Conservation (phyloP, 2,329 filamentous ascomycete species). For the Fusarium clavum region DNA sequence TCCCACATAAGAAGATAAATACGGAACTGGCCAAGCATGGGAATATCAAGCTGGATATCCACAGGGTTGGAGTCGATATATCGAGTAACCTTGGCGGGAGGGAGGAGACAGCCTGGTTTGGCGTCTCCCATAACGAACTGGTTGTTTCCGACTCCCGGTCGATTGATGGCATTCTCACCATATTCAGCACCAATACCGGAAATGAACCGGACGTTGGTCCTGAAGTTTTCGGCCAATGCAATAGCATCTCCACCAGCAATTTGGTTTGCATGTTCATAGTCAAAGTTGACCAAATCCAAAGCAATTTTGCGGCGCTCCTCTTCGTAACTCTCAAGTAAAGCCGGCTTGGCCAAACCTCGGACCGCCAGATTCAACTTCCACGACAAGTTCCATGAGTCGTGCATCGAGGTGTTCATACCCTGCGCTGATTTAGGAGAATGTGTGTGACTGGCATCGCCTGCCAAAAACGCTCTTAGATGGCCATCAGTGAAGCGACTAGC, state of each 20-base stretch:
- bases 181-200: conserved; percentile 77
- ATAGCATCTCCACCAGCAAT: conserved; percentile 71
- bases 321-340: conserved; percentile 70
- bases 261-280: conserved; percentile 67
- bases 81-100: conserved; percentile 77
- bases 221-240: conserved; percentile 75
- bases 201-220: conserved; percentile 78
- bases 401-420: conserved; percentile 72
- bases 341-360: conserved; percentile 65
- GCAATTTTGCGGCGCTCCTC: conserved; percentile 72
- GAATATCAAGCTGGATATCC: conserved; percentile 81
- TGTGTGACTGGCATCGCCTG: conserved; percentile 77
- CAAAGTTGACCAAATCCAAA: conserved; percentile 69
- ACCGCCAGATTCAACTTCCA: conserved; percentile 66
- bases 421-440: conserved; percentile 79
- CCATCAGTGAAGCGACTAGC: conserved; percentile 76
- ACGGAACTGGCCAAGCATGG: conserved; percentile 80
- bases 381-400: conserved; percentile 71
- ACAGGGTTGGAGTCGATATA: conserved; percentile 84
- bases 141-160: conserved; percentile 50
- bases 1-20: conserved; percentile 78
- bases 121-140: conserved; percentile 60
- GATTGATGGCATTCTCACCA: conserved; percentile 63
- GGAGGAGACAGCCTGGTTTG: conserved; percentile 66
- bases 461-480: conserved; percentile 72